Base-by-base conservation (phyloP, 163 green algal species). In the Scenedesmus sp. region DNA sequence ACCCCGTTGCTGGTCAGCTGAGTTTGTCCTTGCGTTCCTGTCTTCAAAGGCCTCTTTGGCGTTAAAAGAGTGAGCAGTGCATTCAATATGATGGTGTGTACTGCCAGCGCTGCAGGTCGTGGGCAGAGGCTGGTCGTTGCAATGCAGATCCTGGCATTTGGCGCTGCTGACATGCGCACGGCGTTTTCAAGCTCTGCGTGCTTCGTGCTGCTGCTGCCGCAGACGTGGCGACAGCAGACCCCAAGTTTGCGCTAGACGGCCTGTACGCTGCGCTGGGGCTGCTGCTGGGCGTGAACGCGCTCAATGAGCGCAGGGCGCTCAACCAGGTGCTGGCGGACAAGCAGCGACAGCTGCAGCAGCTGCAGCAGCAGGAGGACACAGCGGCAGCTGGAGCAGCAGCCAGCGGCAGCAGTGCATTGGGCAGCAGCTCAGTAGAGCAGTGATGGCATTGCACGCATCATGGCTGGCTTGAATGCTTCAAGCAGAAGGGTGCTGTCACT, bases 181-280 rank as follows among this genome's bases (percentile, higher is more conserved):
- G 70, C 23, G 1, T 79, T 2, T 23, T 79, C 4, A 79, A 7
- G 20, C 70, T 2, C 0, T 79, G 70, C 5, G 66, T 52, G 85
- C 70, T 74, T 20, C 10, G 54, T 73, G 15, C 64, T n/a, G 23
- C 46, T 82, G 52, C 7, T 46, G 54, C 7, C 82, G 18, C 85
- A 93, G 89, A 94, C 55, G 7, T 94, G 55, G 34, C 15, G 3
- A 90, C 86, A 5, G 57, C 59, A 4, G 64, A 88, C 26, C 92
- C 92, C 52, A 59, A 60, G 15, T 83, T 88, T 10, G 90, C 67
- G 5, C 67, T 93, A 13, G 93, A 94, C n/a, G 76, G 59, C 20
- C 55, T 94, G 54, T 94, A 94, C 46, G 66, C 12, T 26, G 90
- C 74, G 59, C 34, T 94, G 26, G 90, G 57, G 2, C 55, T 84